phyloP scores from a whole-genome alignment of 1,139 yeast species.

The Lizanozyma gosingica region DNA sequence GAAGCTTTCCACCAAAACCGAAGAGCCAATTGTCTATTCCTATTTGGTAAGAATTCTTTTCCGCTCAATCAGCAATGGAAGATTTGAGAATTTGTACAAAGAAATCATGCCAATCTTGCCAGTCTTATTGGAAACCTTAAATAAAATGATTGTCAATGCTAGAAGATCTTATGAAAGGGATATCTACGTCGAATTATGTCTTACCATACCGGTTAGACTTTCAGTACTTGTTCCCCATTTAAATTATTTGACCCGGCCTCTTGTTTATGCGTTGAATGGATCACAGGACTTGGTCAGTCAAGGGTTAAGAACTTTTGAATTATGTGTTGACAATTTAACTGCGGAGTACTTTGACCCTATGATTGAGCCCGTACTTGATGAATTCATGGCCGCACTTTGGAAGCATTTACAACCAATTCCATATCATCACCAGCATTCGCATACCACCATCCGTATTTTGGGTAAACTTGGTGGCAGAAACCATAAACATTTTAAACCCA shows the following conservation, averaged over 20 bases:
- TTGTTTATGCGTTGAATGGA: slow-evolving; percentile 85
- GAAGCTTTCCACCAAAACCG: slow-evolving; percentile 75
- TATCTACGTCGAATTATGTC: slow-evolving; percentile 85
- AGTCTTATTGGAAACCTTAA: slow-evolving; percentile 74
- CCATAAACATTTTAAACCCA: slow-evolving; percentile 73
- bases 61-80: slow-evolving; percentile 92
- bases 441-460: slow-evolving; percentile 83
- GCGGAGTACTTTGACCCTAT: slow-evolving; percentile 97
- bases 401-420: slow-evolving; percentile 87
- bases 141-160: slow-evolving; percentile 74
- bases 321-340: slow-evolving; percentile 94
- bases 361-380: slow-evolving; percentile 90
- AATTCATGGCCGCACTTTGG: slow-evolving; percentile 91
- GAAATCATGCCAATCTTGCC: slow-evolving; percentile 89
- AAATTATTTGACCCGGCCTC: slow-evolving; percentile 78
- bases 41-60: slow-evolving; percentile 82
- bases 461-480: slow-evolving; percentile 97
- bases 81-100: slow-evolving; percentile 85
- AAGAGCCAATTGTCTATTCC: slow-evolving; percentile 86
- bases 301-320: slow-evolving; percentile 86
- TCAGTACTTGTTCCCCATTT: slow-evolving; percentile 91
- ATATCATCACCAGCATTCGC: slow-evolving; percentile 87
- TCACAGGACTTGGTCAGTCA: slow-evolving; percentile 88
- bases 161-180: slow-evolving; percentile 87
- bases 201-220: slow-evolving; percentile 90